Conservation (phyloP, 1,139 yeast genomes). For the Blastobotrys ciferrii region DNA sequence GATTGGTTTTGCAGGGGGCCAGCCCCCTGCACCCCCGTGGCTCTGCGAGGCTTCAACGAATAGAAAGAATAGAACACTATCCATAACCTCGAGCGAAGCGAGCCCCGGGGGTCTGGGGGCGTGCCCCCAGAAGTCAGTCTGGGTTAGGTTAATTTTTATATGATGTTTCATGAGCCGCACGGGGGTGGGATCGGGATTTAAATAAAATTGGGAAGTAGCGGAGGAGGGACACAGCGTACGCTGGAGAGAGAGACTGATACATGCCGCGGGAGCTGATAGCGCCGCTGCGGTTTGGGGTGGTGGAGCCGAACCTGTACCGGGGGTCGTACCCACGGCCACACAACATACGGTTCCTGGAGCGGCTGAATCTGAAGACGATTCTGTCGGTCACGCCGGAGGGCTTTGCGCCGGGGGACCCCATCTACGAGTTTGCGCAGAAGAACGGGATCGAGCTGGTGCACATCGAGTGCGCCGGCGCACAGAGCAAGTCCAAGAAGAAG, state of each 20-base stretch:
- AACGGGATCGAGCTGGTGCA: slow-evolving; percentile 57
- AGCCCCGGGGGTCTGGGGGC: too few relatives aligned
- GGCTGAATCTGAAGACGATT: slow-evolving; percentile 67
- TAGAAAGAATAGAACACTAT: too few relatives aligned
- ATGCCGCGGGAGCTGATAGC: slow-evolving; percentile 49
- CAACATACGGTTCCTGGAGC: slow-evolving; percentile 67
- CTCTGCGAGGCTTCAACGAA: too few relatives aligned
- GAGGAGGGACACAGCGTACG: too few relatives aligned
- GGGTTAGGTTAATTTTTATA: too few relatives aligned
- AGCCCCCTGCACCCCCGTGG: too few relatives aligned
- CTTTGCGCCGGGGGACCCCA: slow-evolving; percentile 46
- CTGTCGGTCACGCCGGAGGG: slow-evolving; percentile 80
- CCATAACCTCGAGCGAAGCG: too few relatives aligned
- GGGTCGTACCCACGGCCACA: slow-evolving; percentile 85
- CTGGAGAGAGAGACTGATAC: too few relatives aligned
- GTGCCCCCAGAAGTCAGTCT: too few relatives aligned
- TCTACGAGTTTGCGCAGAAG: slow-evolving; percentile 50
- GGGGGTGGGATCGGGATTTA: too few relatives aligned
- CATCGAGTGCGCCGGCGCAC: slow-evolving; percentile 54
- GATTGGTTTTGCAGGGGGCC: too few relatives aligned
- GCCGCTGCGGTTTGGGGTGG: slow-evolving; percentile 73
- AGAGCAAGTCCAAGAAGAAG: slow-evolving; percentile 36
- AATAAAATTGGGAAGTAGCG: neutral
- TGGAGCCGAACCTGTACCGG: slow-evolving; percentile 69
- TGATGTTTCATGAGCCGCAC: too few relatives aligned